These are phyloP conservation scores for Chaetomium globosum DNA, from an alignment of 2,329 filamentous ascomycete species.

Conservation along the genomic window DNA sequence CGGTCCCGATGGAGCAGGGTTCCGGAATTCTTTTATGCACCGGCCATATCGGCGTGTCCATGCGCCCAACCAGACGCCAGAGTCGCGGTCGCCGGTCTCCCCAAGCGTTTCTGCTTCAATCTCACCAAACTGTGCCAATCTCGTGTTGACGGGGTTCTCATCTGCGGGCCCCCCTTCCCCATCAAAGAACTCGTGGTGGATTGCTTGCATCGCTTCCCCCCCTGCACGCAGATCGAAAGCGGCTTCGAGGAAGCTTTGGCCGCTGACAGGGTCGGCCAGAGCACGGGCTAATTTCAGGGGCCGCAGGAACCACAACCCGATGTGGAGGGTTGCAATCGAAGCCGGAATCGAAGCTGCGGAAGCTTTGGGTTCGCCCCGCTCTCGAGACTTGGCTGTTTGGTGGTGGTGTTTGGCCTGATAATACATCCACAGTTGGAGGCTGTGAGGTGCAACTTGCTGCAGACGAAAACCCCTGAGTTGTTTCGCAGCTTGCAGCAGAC, in stretches of 20 bases:
- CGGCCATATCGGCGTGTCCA: conserved; percentile 30
- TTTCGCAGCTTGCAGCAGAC: conserved; percentile 18
- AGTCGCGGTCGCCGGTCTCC: conserved; percentile 1
- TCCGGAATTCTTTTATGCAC: conserved; percentile 25
- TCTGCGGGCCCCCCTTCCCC: conserved; percentile 7
- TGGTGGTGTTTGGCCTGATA: conserved; percentile 9
- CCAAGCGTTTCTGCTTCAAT: conserved; percentile 15
- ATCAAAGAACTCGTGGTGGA: background rate
- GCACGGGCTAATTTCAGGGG: conserved; percentile 28
- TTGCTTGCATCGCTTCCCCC: background rate
- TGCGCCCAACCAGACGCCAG: conserved; percentile 21
- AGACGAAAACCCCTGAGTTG: conserved; percentile 15
- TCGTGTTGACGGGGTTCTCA: conserved; percentile 18
- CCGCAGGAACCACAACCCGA: conserved; percentile 15
- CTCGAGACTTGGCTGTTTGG: conserved; percentile 21
- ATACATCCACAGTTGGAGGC: background rate
- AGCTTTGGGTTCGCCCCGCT: conserved; percentile 19
- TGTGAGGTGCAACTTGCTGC: background rate
- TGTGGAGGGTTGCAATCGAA: conserved; percentile 29
- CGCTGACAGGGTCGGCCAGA: conserved; percentile 14
- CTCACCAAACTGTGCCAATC: conserved; percentile 24
- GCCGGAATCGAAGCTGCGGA: conserved; percentile 30
- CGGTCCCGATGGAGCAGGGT: conserved; percentile 19
- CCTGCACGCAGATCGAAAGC: conserved; percentile 7
- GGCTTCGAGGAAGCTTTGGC: conserved; percentile 16